Base-by-base conservation (phyloP, 2,329 filamentous ascomycete species). In the Aspergillus sp. region DNA sequence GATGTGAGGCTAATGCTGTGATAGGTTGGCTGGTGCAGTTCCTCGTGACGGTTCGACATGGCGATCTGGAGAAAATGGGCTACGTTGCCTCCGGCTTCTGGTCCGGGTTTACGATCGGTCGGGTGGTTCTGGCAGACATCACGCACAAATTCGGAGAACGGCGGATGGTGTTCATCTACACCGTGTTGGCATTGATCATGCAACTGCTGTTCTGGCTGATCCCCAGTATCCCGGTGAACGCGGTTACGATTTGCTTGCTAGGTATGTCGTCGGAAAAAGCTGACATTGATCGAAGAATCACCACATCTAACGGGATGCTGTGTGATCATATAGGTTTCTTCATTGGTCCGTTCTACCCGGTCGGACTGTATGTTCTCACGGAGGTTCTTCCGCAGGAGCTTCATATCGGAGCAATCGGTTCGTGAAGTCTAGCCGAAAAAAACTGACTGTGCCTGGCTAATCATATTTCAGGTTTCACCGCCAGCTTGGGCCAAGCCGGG, bases 311-410 rank as follows among this genome's bases (percentile, higher is more conserved):
- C 12, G 6, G 6, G 6, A n/a, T 32, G 16, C n/a, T 52, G 24
- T 36, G 6, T 29, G 29, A 14, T 9, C 3, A 12, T 26, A 9
- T 32, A 69, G 67, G 67, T n/a, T 69, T 69, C 45, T 67, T 69
- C 54, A 67, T 67, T 39, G 67, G 67, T n/a, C 67, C 67, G 10
- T 65, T 67, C 51, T 69, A 69, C 56, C 67, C 67, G 20, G 67
- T 69, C 31, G 65, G 67, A 3, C 57, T 69, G 2, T 69, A 67
- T 42, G 58, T 69, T 29, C 64, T 69, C 20, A 68, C 64, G 11
- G 57, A 67, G 39, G 59, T 67, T 7, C 54, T 69, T 55, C 65
- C 67, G 18, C 61, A 56, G 22, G 67, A 69, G 12, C 60, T 69
- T 45, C 65, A 69, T 42, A 57, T 67, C 22, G 67, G 67, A 7